Base-by-base conservation (phyloP, 2,329 filamentous ascomycete genomes). In the Epichloe amarillans region DNA sequence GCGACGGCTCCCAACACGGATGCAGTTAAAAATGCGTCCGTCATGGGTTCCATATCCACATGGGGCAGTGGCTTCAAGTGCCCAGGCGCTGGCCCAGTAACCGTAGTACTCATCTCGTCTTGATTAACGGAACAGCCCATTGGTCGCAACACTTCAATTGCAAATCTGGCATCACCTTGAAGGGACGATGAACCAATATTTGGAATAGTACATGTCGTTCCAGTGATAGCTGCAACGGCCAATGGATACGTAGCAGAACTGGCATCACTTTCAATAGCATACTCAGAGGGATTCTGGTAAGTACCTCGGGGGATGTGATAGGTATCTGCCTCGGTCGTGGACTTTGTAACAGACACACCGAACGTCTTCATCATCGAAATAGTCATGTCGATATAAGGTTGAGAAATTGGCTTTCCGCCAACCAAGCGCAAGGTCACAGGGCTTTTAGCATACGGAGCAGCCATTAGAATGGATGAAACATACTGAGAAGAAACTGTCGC, bases 41-140 rank as follows among this genome's bases (percentile, higher is more conserved):
- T 98, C 93, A 98, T 98, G 1, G 91, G 86, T 66, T 97, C 93
- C 93, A 98, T 98, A 62, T 98, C 90, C 30, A 98, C 82, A 53
- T 91, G 84, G 17, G 82, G 71, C 12, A 98, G 72, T 0, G 87
- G 84, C 58, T 82, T 82, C 39, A 98, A 71, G 15, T 76, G 69
- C 11, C 93, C 91, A 50, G 75, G 68, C 2, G 78, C 69, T n/a
- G 93, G 93, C 1, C 93, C 93, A 8, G 85, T 95, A 8, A 98
- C 93, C 0, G 90, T 97, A 1, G 93, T 98, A 1, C 90, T 94
- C 17, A 77, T 82, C 50, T 80, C 80, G 0, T 85, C 88, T 68
- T 98, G 93, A 58, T 88, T 76, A 5, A 98, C 93, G 3, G 73
- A 77, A 68, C 93, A 98, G 12, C 93, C 93, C 93, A 98, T 98